Conservation (phyloP, 805 yeast genomes). For the Pichia sporocuriosa region DNA sequence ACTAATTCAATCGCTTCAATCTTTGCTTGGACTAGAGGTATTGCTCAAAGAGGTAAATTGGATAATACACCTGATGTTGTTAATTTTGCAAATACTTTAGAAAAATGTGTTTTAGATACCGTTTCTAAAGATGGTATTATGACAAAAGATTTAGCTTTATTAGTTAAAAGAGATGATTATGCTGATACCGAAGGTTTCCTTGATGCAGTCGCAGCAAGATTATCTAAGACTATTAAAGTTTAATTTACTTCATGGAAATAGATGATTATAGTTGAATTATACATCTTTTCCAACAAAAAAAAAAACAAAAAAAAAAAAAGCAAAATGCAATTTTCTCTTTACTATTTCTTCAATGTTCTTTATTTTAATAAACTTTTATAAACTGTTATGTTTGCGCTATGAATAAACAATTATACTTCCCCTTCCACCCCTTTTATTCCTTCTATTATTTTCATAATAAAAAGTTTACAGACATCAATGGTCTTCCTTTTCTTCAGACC, state of each 20-base stretch:
- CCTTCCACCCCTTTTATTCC: too few species aligned
- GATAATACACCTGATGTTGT: slow-evolving; percentile 68
- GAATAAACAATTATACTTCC: slow-evolving; percentile 10
- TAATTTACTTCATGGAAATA: background rate
- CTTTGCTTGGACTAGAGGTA: slow-evolving; percentile 83
- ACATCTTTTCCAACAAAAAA: too few species aligned
- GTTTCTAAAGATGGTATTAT: slow-evolving; percentile 69
- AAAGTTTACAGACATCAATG: background rate
- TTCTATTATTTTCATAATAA: too few species aligned
- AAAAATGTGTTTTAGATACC: slow-evolving; percentile 62
- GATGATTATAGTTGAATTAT: slow-evolving; percentile 5
- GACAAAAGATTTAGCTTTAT: slow-evolving; percentile 76
- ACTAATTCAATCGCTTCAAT: slow-evolving; percentile 83
- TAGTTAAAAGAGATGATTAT: slow-evolving; percentile 53
- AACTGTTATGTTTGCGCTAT: slow-evolving; percentile 3
- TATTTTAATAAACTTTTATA: background rate
- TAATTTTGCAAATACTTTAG: slow-evolving; percentile 57
- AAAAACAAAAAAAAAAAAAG: too few species aligned
- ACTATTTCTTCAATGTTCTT: too few species aligned
- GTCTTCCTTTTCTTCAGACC: slow-evolving; percentile 2
- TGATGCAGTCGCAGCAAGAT: slow-evolving; percentile 60
- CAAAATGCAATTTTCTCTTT: too few species aligned
- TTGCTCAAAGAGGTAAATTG: slow-evolving; percentile 72
- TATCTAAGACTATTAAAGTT: slow-evolving; percentile 15
- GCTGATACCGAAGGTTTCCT: slow-evolving; percentile 73